These are phyloP conservation scores for Trichoderma breve DNA, from an alignment of 2,329 filamentous ascomycete genomes.

Conservation along the genomic window DNA sequence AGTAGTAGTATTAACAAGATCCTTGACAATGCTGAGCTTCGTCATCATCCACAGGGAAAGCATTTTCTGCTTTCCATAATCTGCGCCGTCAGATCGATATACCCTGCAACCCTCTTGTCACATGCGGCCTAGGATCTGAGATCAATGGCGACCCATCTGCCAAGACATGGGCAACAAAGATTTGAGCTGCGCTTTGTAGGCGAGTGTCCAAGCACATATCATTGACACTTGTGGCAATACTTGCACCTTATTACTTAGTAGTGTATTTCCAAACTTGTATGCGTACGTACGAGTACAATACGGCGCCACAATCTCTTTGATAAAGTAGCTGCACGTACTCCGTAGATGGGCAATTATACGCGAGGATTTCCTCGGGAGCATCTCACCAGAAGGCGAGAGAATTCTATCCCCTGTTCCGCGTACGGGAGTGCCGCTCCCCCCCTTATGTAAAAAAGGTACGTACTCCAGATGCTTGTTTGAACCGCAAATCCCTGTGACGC, in stretches of 20 bases:
- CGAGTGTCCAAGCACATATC: neutral
- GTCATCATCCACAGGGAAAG: neutral
- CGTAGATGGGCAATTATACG: neutral
- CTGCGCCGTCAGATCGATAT: neutral
- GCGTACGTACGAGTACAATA: neutral
- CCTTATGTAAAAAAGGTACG: neutral
- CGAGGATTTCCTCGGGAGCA: neutral
- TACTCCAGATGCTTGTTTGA: neutral
- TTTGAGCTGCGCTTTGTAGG: neutral
- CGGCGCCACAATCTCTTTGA: neutral
- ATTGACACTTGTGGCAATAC: neutral
- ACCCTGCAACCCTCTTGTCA: slow-evolving; percentile 1
- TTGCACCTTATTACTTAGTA: neutral
- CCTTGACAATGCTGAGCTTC: neutral
- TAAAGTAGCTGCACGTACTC: neutral
- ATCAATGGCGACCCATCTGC: neutral
- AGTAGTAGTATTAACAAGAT: neutral
- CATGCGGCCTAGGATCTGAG: slow-evolving; percentile 9
- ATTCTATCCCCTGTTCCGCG: neutral
- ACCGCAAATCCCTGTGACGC: slow-evolving; percentile 1
- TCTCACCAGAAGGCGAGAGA: neutral
- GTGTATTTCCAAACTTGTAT: neutral
- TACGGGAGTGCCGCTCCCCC: neutral
- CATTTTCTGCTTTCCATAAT: neutral
- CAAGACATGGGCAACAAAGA: neutral